Conservation (phyloP, 208 protist species). For the Novymonas esmeraldas region DNA sequence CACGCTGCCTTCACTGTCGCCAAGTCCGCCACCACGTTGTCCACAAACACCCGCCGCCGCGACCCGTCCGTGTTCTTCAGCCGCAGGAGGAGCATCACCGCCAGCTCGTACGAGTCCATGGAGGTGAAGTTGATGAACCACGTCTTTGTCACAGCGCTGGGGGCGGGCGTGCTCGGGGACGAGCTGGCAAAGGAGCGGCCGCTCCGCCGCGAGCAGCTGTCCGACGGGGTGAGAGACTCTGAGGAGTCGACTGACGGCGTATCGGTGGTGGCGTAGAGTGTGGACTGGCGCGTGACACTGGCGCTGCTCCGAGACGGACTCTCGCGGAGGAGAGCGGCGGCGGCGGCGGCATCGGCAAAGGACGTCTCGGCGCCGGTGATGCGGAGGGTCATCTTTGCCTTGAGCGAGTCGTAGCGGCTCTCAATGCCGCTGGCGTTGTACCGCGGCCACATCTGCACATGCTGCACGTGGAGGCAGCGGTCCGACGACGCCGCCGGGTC, state of each 20-base stretch:
- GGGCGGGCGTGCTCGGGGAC: background rate
- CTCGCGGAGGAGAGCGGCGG: background rate
- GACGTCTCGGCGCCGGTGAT: background rate
- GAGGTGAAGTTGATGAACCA: conserved; percentile 5
- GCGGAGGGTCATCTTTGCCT: conserved; percentile 11
- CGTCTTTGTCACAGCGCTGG: background rate
- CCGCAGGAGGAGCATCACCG: conserved; percentile 6
- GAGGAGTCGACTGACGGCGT: background rate
- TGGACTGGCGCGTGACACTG: no score
- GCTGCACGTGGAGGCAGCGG: conserved; percentile 1
- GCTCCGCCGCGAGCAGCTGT: background rate
- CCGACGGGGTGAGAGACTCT: background rate
- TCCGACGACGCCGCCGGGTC: conserved; percentile 5
- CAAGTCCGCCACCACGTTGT: background rate
- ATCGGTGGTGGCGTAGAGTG: background rate
- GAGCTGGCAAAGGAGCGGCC: background rate
- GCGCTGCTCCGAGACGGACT: no score
- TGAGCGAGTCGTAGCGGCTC: conserved; percentile 1
- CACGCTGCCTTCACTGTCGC: background rate
- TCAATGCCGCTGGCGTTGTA: background rate
- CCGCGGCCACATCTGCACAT: conserved; percentile 15
- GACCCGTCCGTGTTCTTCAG: background rate
- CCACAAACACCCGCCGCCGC: background rate
- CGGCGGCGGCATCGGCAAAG: background rate
- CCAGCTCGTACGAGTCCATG: conserved; percentile 12